Base-by-base conservation (phyloP, 495 filamentous ascomycete genomes). In the Stereocaulon alpinum region DNA sequence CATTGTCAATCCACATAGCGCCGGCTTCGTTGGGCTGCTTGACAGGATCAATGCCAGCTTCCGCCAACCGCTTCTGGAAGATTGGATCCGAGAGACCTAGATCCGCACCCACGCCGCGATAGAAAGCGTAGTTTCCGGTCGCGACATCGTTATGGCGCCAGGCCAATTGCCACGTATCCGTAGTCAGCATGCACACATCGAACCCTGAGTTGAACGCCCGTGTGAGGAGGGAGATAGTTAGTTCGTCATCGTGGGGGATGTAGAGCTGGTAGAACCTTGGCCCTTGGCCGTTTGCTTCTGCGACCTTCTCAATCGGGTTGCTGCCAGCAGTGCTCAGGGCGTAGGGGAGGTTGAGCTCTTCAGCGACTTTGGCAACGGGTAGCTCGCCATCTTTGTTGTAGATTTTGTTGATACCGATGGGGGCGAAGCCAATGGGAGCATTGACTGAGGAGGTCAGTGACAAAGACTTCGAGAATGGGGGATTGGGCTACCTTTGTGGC, bases 331-430 rank as follows among this genome's bases (percentile, higher is more conserved):
- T 82, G 40, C 74, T 77, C 43, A 83, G 74, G 54, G 76, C 81
- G 65, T 83, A 82, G 7, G 78, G 71, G 6, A 84, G 66, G 48
- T 79, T 77, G 1, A 84, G 69, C 61, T 84, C 79, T 11, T 70
- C 69, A 12, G 81, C 81, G 2, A 84, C 79, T 49, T 74, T 74
- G 11, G 84, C 80, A 9, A 86, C 81, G 3, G 80, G 73, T 3
- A 80, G 56, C 63, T 86, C 84, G 17, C 77, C 81, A 4, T 66
- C 63, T 0, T 74, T 71, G 63, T 86, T 74, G 69, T 85, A 86
- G 63, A 85, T 86, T 40, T 75, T 75, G 68, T 86, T 85, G 56
- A 86, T 84, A 2, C 84, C 84, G 45, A 86, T 80, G 0, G 82
- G 84, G 0, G 83, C 82, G 63, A 88, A 83, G 29, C 80, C 76